Evolutionary conservation across 129 eudicot species (phyloP).

Genomic region (Helianthus tuberosus): DNA sequence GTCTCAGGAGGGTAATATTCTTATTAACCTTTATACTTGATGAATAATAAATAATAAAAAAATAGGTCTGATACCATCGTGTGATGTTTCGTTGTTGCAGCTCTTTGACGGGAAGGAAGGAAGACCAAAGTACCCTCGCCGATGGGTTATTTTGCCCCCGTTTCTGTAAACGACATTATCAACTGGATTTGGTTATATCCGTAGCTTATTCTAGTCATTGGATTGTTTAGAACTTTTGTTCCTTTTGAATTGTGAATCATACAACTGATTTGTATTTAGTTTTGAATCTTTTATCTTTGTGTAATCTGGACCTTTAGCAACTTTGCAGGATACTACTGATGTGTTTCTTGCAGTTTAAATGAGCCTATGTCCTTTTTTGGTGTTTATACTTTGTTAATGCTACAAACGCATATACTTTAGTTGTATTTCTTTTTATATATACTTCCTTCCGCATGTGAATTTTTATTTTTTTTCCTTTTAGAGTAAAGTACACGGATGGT

Average conservation of each 20-base stretch:
- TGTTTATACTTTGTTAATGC: not conserved
- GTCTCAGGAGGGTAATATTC: conserved; percentile 78
- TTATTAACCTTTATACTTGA: conserved; percentile 1
- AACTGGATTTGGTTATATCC: conserved; percentile 16
- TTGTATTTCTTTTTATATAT: no score
- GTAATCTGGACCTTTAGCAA: conserved; percentile 9
- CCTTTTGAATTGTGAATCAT: conserved; percentile 16
- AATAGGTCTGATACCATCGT: not conserved
- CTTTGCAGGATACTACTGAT: conserved; percentile 5
- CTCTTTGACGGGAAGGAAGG: conserved; percentile 98
- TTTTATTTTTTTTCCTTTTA: no score
- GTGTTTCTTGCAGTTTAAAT: conserved; percentile 2
- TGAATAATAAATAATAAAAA: not conserved
- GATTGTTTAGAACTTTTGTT: conserved; percentile 19
- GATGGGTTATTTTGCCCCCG: conserved; percentile 98
- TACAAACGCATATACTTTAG: not conserved
- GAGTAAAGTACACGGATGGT: no score
- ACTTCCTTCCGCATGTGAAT: no score
- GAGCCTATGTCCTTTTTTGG: not conserved
- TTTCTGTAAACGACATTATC: conserved; percentile 52
- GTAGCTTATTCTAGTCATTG: conserved; percentile 26
- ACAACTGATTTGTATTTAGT: conserved; percentile 26
- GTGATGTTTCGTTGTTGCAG: conserved; percentile 42
- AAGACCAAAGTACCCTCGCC: conserved; percentile 86
- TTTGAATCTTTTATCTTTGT: conserved; percentile 10